phyloP scores from a whole-genome alignment of 805 yeast genomes.

The Pichia nakasei region DNA sequence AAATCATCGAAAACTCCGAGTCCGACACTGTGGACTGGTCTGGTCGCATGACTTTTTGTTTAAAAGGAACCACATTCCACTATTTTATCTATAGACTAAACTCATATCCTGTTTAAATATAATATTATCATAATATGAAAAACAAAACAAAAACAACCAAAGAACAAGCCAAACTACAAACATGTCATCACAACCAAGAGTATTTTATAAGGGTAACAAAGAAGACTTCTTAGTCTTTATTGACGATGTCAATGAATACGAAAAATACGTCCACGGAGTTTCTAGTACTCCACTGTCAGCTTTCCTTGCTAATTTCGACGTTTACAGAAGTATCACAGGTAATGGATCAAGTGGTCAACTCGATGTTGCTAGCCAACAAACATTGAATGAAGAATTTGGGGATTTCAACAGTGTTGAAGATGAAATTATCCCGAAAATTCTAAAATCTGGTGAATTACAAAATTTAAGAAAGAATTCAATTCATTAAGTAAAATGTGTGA shows the following conservation, averaged over 20 bases:
- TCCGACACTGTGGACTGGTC: too few species aligned
- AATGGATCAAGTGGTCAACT: constrained; percentile 63
- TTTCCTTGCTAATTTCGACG: constrained; percentile 54
- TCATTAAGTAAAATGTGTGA: neutral
- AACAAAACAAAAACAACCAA: neutral
- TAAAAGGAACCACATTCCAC: too few species aligned
- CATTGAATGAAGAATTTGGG: constrained; percentile 64
- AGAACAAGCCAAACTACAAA: neutral
- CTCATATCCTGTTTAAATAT: too few species aligned
- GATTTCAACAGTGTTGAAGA: constrained; percentile 40
- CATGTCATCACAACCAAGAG: constrained; percentile 30
- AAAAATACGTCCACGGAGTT: constrained; percentile 41
- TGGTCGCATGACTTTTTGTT: too few species aligned
- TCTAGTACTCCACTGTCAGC: constrained; percentile 50
- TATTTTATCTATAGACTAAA: too few species aligned
- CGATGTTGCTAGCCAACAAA: constrained; percentile 62
- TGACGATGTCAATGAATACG: constrained; percentile 41
- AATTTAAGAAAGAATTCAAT: constrained; percentile 8
- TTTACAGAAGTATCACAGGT: constrained; percentile 53
- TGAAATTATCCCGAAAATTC: constrained; percentile 44
- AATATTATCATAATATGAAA: too few species aligned
- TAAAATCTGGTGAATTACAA: constrained; percentile 52
- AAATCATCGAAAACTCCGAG: too few species aligned
- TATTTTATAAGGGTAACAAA: constrained; percentile 56
- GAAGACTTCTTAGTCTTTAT: constrained; percentile 60